Evolutionary conservation across 2,329 filamentous ascomycete genomes (phyloP), one percentile per base, ranked within the genome.

Genomic region (Colletotrichum phormii): DNA sequence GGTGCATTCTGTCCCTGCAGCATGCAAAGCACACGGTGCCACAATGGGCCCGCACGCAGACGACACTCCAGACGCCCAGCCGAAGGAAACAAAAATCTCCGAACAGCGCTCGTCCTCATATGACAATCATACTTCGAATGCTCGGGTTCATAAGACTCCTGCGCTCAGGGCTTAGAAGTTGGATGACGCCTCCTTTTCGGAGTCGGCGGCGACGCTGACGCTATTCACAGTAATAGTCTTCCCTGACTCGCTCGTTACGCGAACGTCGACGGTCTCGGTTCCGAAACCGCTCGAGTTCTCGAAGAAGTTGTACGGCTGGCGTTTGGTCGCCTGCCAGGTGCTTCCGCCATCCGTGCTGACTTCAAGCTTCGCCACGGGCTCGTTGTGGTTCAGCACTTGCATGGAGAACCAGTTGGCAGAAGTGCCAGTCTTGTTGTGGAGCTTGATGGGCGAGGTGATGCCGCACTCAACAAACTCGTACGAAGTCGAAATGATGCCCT

Each of bases 321-420:
- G 84, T 2, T 82, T 84, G 0, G 90, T 91, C n/a, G 78, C 62
- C 79, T 87, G 79, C 90, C 90, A 93, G 15, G 87, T 89, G 65
- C 76, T 84, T 22, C 90, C 90, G 12, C 88, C 85, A 77, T 93
- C 87, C 22, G 85, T 89, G 71, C 88, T 90, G 71, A 92, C 90
- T 75, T 92, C 90, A 29, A 93, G 84, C 74, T 82, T 85, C 65
- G 83, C 76, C 53, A 92, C 85, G 18, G 86, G 84, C 72, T 88
- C 84, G 78, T 91, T 91, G 77, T 88, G 82, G 80, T 92, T 92
- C 77, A 91, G 84, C 55, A 92, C 90, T 79, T 93, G 91, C 85
- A 82, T 81, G 55, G 78, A 79, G 76, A 80, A 82, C 84, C 82
- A 87, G 77, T 82, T 80, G n/a, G 75, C 62, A 6, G 83, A 85